Conservation (phyloP, 1,139 yeast species). For the Kodamaea anthophila region DNA sequence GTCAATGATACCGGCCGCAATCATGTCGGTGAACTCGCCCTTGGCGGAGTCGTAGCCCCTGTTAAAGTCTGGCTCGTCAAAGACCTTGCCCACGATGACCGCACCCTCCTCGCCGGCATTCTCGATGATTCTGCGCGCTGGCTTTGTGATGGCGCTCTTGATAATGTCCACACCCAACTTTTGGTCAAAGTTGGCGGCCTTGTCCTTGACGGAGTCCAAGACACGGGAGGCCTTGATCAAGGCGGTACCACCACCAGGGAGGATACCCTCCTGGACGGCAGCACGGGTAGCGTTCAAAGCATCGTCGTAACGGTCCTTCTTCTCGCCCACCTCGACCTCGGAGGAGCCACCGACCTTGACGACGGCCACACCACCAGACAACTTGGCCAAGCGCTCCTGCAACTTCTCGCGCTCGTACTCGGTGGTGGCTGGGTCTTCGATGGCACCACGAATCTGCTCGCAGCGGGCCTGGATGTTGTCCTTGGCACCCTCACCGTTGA, state of each 20-base stretch:
- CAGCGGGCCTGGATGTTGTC: constrained; percentile 85
- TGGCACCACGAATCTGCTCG: constrained; percentile 88
- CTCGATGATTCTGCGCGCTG: constrained; percentile 95
- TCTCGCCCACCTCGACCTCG: constrained; percentile 98
- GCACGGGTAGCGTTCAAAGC: constrained; percentile 99
- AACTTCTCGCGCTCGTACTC: constrained; percentile 97
- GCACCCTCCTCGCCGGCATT: constrained; percentile 99
- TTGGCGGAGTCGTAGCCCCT: constrained; percentile 91
- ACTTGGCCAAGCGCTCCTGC: constrained; percentile 97
- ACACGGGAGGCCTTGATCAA: constrained; percentile 87
- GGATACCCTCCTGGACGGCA: constrained; percentile 98
- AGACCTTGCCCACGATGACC: constrained; percentile 93
- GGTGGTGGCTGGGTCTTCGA: constrained; percentile 70
- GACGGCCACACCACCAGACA: constrained; percentile 99
- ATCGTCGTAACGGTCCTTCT: constrained; percentile 99
- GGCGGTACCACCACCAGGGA: constrained; percentile 99
- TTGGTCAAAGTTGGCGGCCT: constrained; percentile 90
- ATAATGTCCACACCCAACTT: constrained; percentile 96
- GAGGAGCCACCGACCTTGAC: constrained; percentile 97
- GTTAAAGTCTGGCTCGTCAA: constrained; percentile 81
- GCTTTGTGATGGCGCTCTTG: constrained; percentile 92
- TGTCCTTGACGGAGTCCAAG: constrained; percentile 61
- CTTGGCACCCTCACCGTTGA: constrained; percentile 94
- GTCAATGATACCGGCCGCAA: constrained; percentile 95
- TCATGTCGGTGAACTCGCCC: constrained; percentile 94